Conservation (phyloP, 2,329 filamentous ascomycete species). For the Apiospora arundinis region DNA sequence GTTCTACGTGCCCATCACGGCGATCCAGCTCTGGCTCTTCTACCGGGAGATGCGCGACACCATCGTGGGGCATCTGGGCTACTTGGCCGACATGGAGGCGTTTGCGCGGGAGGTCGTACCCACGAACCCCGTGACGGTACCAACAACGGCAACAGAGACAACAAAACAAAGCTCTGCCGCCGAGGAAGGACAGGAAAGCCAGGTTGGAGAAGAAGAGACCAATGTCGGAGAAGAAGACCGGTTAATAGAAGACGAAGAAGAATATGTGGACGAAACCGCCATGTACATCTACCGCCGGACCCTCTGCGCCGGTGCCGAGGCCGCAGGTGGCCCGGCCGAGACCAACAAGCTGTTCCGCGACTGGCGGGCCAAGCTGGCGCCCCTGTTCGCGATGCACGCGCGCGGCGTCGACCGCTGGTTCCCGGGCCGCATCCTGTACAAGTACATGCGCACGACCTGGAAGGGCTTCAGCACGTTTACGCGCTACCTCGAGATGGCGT, state of each 20-base stretch:
- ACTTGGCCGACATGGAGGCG: constrained; percentile 13
- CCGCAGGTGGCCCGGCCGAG: not conserved
- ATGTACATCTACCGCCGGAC: constrained; percentile 20
- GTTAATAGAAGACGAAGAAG: not conserved
- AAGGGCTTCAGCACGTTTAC: constrained; percentile 16
- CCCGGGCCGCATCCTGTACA: not conserved
- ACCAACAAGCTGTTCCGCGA: not conserved
- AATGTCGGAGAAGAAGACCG: not conserved
- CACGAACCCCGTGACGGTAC: not conserved
- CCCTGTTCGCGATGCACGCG: not conserved
- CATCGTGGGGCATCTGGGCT: constrained; percentile 5
- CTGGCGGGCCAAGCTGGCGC: constrained; percentile 2
- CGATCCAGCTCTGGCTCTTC: not conserved
- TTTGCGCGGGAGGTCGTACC: not conserved
- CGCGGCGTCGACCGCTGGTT: not conserved
- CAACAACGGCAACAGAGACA: not conserved
- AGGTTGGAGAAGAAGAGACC: too few species aligned
- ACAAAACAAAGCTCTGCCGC: not conserved
- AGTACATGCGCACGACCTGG: constrained; percentile 20
- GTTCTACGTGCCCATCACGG: not conserved
- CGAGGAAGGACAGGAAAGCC: too few species aligned
- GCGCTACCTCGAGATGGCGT: constrained; percentile 22
- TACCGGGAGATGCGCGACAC: not conserved
- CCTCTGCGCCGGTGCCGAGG: constrained; percentile 17
- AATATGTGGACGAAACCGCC: not conserved